These are phyloP conservation scores for Strobilomyces confusus DNA, from an alignment of 768 basidiomycete genomes.

Conservation along the genomic window DNA sequence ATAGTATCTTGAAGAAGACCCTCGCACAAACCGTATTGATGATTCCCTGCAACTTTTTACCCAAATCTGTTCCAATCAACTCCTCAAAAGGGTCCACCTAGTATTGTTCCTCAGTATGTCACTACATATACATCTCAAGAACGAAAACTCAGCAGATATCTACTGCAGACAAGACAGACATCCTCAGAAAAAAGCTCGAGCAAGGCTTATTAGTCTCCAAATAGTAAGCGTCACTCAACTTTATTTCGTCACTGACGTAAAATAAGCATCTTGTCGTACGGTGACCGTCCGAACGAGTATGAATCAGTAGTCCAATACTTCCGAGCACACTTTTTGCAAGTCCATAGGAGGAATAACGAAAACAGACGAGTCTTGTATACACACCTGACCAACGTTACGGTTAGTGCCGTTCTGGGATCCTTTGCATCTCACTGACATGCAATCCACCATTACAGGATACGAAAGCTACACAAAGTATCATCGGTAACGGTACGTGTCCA, in stretches of 20 bases:
- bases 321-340: constrained; percentile 80
- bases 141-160: neutral
- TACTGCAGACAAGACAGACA: constrained; percentile 68
- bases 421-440: constrained; percentile 1
- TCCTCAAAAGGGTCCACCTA: constrained; percentile 66
- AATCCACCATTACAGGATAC: constrained; percentile 52
- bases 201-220: constrained; percentile 67
- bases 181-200: constrained; percentile 68
- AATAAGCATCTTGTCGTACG: constrained; percentile 73
- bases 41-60: constrained; percentile 88
- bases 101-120: constrained; percentile 56
- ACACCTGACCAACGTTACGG: constrained; percentile 78
- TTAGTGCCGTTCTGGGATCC: constrained; percentile 29
- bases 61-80: constrained; percentile 75
- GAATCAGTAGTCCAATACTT: constrained; percentile 83
- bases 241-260: constrained; percentile 7
- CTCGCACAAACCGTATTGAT: constrained; percentile 79
- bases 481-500: constrained; percentile 62
- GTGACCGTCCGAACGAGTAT: constrained; percentile 75
- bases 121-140: neutral
- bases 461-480: constrained; percentile 78
- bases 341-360: constrained; percentile 75
- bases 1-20: constrained; percentile 85
- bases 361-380: constrained; percentile 77
- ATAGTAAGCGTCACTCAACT: constrained; percentile 51